Conservation (phyloP, 2,329 filamentous ascomycete species). For the Venturiaceae sp. region DNA sequence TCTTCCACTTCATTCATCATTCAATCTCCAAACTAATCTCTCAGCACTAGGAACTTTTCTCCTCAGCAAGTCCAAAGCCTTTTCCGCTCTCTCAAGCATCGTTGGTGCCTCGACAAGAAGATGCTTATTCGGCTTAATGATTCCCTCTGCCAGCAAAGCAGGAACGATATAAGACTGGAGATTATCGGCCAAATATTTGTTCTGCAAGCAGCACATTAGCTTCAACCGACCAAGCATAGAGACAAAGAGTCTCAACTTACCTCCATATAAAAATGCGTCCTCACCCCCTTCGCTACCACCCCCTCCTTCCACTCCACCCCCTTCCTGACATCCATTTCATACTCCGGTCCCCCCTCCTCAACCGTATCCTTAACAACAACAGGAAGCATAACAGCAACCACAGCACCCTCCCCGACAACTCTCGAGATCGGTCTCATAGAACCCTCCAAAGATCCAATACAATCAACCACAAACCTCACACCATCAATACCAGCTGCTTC, state of each 20-base stretch:
- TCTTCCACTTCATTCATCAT: constrained; percentile 13
- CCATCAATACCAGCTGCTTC: neutral
- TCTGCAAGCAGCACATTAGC: constrained; percentile 25
- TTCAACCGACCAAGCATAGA: no score
- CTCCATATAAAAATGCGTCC: constrained; percentile 44
- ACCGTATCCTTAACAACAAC: constrained; percentile 46
- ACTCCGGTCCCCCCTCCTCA: constrained; percentile 38
- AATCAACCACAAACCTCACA: constrained; percentile 18
- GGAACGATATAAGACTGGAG: constrained; percentile 47
- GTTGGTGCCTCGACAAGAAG: constrained; percentile 31
- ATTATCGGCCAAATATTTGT: constrained; percentile 45
- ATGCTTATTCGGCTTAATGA: constrained; percentile 32
- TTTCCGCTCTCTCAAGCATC: constrained; percentile 31
- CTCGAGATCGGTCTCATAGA: constrained; percentile 30
- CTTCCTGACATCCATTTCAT: constrained; percentile 42
- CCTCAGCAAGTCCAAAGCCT: constrained; percentile 32
- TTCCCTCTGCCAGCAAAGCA: constrained; percentile 28
- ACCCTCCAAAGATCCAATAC: constrained; percentile 21
- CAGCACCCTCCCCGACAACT: constrained; percentile 39
- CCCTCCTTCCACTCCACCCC: constrained; percentile 41
- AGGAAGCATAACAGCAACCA: constrained; percentile 50
- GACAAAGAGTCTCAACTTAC: constrained; percentile 22
- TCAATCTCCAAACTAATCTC: constrained; percentile 30
- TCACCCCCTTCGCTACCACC: constrained; percentile 42
- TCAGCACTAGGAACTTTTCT: constrained; percentile 35